Evolutionary conservation across 2,329 filamentous ascomycete species (phyloP).

Genomic region (Sarocladium brachiariae): DNA sequence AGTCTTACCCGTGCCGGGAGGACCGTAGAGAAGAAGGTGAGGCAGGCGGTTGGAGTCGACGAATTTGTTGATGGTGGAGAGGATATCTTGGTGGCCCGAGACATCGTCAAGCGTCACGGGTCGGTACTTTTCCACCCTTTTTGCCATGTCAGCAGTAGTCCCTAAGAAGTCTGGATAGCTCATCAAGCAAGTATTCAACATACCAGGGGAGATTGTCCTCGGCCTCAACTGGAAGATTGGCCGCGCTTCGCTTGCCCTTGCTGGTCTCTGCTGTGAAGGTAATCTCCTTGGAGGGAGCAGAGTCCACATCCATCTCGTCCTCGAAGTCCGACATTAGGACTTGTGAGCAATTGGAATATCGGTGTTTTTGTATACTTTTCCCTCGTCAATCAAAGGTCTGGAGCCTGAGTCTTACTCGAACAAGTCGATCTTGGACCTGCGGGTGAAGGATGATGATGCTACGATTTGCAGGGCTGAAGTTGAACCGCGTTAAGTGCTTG

Average conservation of each 20-base stretch:
- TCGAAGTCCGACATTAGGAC: slow-evolving; percentile 52
- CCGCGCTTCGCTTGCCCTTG: slow-evolving; percentile 88
- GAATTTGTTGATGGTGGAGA: slow-evolving; percentile 96
- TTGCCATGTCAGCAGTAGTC: slow-evolving; percentile 4
- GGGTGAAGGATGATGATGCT: slow-evolving; percentile 11
- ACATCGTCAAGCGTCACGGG: slow-evolving; percentile 86
- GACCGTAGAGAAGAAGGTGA: slow-evolving; percentile 93
- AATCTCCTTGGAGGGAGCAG: slow-evolving; percentile 38
- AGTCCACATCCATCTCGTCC: slow-evolving; percentile 57
- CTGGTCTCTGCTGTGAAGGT: slow-evolving; percentile 68
- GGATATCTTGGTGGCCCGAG: slow-evolving; percentile 93
- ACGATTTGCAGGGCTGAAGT: slow-evolving; percentile 20
- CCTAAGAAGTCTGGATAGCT: not conserved
- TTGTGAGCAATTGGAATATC: too few species aligned
- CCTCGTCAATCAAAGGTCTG: too few species aligned
- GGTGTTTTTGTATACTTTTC: too few species aligned
- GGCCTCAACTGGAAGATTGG: slow-evolving; percentile 88
- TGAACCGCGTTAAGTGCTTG: slow-evolving; percentile 8
- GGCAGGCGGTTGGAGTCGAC: slow-evolving; percentile 89
- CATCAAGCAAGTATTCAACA: slow-evolving; percentile 12
- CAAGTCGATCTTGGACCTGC: too few species aligned
- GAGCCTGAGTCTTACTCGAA: too few species aligned
- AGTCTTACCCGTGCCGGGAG: slow-evolving; percentile 94
- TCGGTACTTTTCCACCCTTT: slow-evolving; percentile 89
- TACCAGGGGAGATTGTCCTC: slow-evolving; percentile 93